Conservation (phyloP, 495 filamentous ascomycete genomes). For the Hypoxylon fragiforme region DNA sequence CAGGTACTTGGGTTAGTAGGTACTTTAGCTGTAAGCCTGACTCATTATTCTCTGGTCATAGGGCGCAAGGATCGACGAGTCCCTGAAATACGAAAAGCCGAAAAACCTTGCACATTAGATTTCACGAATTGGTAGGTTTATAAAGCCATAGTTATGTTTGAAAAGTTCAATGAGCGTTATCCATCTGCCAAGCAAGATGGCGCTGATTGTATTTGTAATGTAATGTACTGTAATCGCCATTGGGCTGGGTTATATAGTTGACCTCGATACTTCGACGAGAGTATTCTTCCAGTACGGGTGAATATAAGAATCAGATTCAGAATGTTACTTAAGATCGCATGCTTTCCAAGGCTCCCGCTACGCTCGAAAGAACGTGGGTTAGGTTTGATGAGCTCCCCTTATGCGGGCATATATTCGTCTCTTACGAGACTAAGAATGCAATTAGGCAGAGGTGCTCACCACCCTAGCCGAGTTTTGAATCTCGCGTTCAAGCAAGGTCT, state of each 20-base stretch:
- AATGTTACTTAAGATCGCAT: slow-evolving; percentile 9
- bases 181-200: slow-evolving; percentile 35
- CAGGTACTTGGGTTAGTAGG: too few relatives aligned
- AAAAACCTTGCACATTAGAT: too few relatives aligned
- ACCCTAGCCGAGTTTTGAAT: slow-evolving; percentile 18
- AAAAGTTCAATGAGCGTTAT: slow-evolving; percentile 36
- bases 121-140: too few relatives aligned
- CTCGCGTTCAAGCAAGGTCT: slow-evolving; percentile 46
- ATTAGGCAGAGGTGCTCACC: slow-evolving; percentile 30
- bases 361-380: slow-evolving; percentile 40
- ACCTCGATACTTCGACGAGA: slow-evolving; percentile 9
- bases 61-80: too few relatives aligned
- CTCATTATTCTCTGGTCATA: too few relatives aligned
- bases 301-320: slow-evolving; percentile 25
- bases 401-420: slow-evolving; percentile 17
- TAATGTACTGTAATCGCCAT: slow-evolving; percentile 19
- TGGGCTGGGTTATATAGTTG: slow-evolving; percentile 18
- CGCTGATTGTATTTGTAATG: slow-evolving; percentile 36
- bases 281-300: slow-evolving; percentile 6
- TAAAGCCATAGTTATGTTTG: too few relatives aligned
- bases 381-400: slow-evolving; percentile 40
- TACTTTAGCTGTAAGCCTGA: too few relatives aligned
- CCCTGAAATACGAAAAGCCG: neutral
- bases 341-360: slow-evolving; percentile 25
- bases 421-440: slow-evolving; percentile 9